phyloP scores from a whole-genome alignment of 768 basidiomycete genomes.

The Lentinula lateritia region DNA sequence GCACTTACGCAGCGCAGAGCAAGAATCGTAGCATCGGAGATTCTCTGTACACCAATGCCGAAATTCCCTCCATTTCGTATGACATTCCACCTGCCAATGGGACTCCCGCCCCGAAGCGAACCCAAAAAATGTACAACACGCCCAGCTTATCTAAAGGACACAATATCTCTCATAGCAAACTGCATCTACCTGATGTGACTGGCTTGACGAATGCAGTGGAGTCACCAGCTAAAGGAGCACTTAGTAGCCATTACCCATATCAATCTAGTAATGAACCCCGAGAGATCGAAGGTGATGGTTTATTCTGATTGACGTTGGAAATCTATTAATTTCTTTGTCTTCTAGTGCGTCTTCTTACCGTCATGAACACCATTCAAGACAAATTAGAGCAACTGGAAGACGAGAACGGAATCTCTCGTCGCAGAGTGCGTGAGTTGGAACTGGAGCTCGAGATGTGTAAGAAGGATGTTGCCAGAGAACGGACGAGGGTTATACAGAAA shows the following conservation, averaged over 20 bases:
- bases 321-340: neutral
- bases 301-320: neutral
- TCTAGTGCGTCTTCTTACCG: conserved; percentile 56
- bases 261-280: conserved; percentile 39
- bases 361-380: conserved; percentile 56
- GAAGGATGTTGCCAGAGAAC: conserved; percentile 67
- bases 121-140: conserved; percentile 1
- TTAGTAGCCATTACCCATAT: conserved; percentile 43
- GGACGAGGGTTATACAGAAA: conserved; percentile 55
- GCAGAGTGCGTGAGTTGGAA: conserved; percentile 84
- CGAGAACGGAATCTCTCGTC: conserved; percentile 76
- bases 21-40: neutral
- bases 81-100: neutral
- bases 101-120: neutral
- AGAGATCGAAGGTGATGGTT: conserved; percentile 58
- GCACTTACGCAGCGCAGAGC: conserved; percentile 1
- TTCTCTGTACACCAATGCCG: neutral
- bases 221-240: conserved; percentile 57
- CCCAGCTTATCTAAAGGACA: conserved; percentile 1
- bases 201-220: conserved; percentile 75
- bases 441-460: conserved; percentile 80
- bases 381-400: conserved; percentile 71
- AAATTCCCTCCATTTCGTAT: neutral
- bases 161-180: conserved; percentile 27
- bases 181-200: conserved; percentile 78